Conservation (phyloP, 1,284 basidiomycete genomes). For the Stereum hirsutum region DNA sequence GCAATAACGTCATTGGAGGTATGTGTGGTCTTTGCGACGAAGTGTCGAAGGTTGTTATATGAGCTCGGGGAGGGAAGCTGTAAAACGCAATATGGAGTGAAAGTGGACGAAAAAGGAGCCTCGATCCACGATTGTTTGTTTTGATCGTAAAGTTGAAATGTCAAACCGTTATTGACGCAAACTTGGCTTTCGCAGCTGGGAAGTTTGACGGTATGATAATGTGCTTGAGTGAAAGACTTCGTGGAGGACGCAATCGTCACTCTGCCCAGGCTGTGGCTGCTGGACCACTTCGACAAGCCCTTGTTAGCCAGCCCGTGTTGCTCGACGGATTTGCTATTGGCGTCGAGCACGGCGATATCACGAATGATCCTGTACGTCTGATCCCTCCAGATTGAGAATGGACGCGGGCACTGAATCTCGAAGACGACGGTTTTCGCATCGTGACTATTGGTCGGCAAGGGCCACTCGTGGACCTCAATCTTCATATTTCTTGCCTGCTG, state of each 20-base stretch:
- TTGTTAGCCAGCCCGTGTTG: constrained; percentile 2
- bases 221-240: constrained; percentile 29
- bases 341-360: constrained; percentile 18
- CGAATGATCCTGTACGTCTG: constrained; percentile 28
- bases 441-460: constrained; percentile 24
- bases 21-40: constrained; percentile 26
- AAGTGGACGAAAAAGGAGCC: constrained; percentile 8
- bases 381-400: constrained; percentile 34
- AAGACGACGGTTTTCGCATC: constrained; percentile 28
- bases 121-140: constrained; percentile 8
- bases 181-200: constrained; percentile 15
- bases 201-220: constrained; percentile 24
- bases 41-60: constrained; percentile 28
- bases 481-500: constrained; percentile 14
- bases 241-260: constrained; percentile 29
- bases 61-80: constrained; percentile 15
- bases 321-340: background rate
- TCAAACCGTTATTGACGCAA: constrained; percentile 26
- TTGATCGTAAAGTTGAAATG: constrained; percentile 15
- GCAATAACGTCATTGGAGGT: constrained; percentile 33
- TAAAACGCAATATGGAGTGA: constrained; percentile 20
- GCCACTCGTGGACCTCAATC: constrained; percentile 39
- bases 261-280: no score
- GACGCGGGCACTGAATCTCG: constrained; percentile 30
- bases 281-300: no score